Base-by-base conservation (phyloP, 306 rosid genomes). In the Rosa multiflora region DNA sequence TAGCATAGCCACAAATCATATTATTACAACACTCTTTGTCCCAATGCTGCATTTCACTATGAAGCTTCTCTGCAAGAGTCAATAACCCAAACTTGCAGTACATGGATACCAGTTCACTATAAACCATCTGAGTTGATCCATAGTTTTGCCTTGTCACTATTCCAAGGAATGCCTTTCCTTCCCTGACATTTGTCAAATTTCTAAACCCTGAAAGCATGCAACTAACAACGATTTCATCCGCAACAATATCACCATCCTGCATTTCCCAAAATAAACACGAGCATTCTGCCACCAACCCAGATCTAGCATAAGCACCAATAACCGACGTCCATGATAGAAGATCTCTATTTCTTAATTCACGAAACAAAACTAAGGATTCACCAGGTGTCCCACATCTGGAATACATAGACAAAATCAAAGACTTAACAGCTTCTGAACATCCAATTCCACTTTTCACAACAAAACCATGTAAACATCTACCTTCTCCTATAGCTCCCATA, bases 151-250 rank as follows among this genome's bases (percentile, higher is more conserved):
- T 81, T 26, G 72, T 49, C 71, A 89, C 73, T 74, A 84, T 68
- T 73, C 93, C 97, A 81, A 91, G 92, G 76, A 93, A 93, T 47
- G 90, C 85, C 76, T 88, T 93, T 79, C 91, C 95, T 72, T 73
- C 86, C n/a, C 7, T 56, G 61, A 82, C 70, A 78, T 39, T 80
- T 72, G 47, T 37, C 82, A 6, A 86, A 85, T 86, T 86, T 47
- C 92, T 86, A 79, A 91, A 91, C n/a, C 92, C 92, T 1, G 82
- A 78, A 81, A 91, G 86, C 76, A 93, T 44, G 76, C 94, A 87
- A 81, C 88, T 83, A 71, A 87, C 82, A n/a, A 84, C 86, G 59
- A 91, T 85, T 68, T 89, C 89, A 84, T 93, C 94, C 0, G 92
- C 92, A 21, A 29, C 59, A 62, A 86, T 72, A 80, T 78, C 86